phyloP scores from a whole-genome alignment of 2,329 filamentous ascomycete genomes.

The Aspergillus brasiliensis region DNA sequence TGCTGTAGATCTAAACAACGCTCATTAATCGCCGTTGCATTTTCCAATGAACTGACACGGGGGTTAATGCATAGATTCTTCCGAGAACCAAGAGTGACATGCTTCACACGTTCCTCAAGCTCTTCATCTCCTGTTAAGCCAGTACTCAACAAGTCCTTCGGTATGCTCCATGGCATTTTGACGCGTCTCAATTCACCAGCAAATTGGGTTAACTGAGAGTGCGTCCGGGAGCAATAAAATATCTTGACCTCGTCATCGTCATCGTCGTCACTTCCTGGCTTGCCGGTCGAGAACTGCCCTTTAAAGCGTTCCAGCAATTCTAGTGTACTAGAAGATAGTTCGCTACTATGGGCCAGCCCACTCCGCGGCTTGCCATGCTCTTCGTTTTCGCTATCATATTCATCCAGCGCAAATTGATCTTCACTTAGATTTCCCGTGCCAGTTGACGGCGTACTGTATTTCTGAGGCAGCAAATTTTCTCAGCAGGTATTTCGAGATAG shows the following conservation, averaged over 20 bases:
- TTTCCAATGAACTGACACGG: conserved; percentile 70
- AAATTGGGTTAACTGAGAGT: conserved; percentile 89
- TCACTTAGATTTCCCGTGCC: conserved; percentile 52
- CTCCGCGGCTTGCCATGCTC: conserved; percentile 27
- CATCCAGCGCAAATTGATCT: conserved; percentile 72
- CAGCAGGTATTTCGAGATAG: not conserved
- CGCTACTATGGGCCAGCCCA: conserved; percentile 39
- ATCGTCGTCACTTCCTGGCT: conserved; percentile 45
- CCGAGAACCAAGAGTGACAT: conserved; percentile 80
- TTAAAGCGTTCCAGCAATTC: conserved; percentile 70
- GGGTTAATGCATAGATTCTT: conserved; percentile 91
- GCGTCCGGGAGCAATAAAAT: conserved; percentile 89
- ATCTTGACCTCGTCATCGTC: conserved; percentile 72
- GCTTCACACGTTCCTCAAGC: conserved; percentile 68
- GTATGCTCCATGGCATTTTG: conserved; percentile 71
- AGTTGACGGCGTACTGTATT: conserved; percentile 23
- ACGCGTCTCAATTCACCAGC: conserved; percentile 79
- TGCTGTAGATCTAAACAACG: conserved; percentile 88
- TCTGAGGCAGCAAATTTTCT: conserved; percentile 26
- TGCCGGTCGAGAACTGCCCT: conserved; percentile 38
- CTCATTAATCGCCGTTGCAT: conserved; percentile 84
- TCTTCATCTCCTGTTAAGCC: conserved; percentile 26
- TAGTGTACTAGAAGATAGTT: conserved; percentile 73
- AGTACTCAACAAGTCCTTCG: conserved; percentile 39
- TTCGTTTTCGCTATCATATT: conserved; percentile 68